A percentile compares a stretch with the other conserved stretches of the same genome.
Conservation (phyloP, 2,329 filamentous ascomycete genomes). For the Verticillium klebahnii region DNA sequence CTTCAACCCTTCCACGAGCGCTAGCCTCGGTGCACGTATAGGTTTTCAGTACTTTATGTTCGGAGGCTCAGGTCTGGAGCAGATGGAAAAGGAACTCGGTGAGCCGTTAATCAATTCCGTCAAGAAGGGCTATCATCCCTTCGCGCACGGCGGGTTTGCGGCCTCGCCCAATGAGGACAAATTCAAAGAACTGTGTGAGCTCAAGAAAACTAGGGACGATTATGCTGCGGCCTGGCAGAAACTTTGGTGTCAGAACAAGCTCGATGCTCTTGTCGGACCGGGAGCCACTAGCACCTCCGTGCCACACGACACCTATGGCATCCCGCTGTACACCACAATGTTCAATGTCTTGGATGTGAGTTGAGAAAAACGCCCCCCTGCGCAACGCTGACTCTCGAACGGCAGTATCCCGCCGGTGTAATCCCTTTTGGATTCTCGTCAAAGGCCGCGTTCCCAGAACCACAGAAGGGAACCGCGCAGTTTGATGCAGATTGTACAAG, state of each 20-base stretch:
- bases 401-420: constrained; percentile 42
- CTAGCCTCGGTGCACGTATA: constrained; percentile 22
- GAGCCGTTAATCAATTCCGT: constrained; percentile 40
- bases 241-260: constrained; percentile 31
- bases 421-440: constrained; percentile 39
- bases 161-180: constrained; percentile 17
- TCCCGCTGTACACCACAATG: constrained; percentile 41
- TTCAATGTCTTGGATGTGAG: constrained; percentile 43
- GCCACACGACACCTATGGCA: constrained; percentile 44
- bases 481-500: constrained; percentile 23
- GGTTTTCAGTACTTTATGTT: constrained; percentile 36
- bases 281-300: constrained; percentile 45
- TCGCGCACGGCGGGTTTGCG: constrained; percentile 20
- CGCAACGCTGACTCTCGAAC: not conserved
- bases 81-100: constrained; percentile 23
- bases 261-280: constrained; percentile 46
- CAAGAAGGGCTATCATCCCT: constrained; percentile 10
- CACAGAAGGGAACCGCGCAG: constrained; percentile 19
- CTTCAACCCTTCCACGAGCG: constrained; percentile 21
- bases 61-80: constrained; percentile 20
- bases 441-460: constrained; percentile 29
- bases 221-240: constrained; percentile 36
- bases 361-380: not conserved
- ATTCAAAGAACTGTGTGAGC: constrained; percentile 34
- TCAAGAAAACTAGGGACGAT: constrained; percentile 29